Base-by-base conservation (phyloP, 208 protist genomes). In the Kentomonas sorsogonicus region DNA sequence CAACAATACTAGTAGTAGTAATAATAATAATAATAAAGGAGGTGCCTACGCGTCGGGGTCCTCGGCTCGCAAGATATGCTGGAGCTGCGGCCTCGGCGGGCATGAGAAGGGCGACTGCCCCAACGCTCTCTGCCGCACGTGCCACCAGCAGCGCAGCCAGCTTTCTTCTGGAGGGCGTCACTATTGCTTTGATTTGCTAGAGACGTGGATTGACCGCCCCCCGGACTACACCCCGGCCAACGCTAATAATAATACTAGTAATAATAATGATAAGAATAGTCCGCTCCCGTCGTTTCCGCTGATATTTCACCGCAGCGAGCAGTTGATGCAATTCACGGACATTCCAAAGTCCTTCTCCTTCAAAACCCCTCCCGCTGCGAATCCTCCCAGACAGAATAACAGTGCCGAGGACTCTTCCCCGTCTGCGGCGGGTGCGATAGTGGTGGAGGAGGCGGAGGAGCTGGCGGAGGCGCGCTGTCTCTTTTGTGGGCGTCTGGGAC, bases 11-110 rank as follows among this genome's bases (percentile, higher is more conserved):
- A 48, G 43, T 22, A 22, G 25, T 27, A 48, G 25, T 27, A 48
- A 48, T 48, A 48, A 48, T 48, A 48, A 48, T 48, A 48, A 48
- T 48, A 18, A 18, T 41, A 18, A 11, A 18, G 13, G 13, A 18
- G 11, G 13, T 41, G 13, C 38, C 16, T 41, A 11, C 38, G 16
- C 38, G 16, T 18, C 16, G 38, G 16, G 16, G 16, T 41, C 11
- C 11, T 41, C 11, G 38, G 11, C 16, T 41, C 11, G 25, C 16
- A 48, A 48, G 25, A 22, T 48, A 9, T 48, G 43, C 43, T 48
- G 43, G 43, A 48, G 25, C 22, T 48, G 43, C 22, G 43, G 43
- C 22, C 10, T 9, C 11, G 43, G 25, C n/a, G 43, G n/a, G 10
- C 43, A 48, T 48, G 43, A 48, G n/a, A 48, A 18, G 25, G n/a